Evolutionary conservation across 768 basidiomycete genomes (phyloP), one percentile per base, ranked within the genome.

Genomic region (Tricholoma bakamatsutake): DNA sequence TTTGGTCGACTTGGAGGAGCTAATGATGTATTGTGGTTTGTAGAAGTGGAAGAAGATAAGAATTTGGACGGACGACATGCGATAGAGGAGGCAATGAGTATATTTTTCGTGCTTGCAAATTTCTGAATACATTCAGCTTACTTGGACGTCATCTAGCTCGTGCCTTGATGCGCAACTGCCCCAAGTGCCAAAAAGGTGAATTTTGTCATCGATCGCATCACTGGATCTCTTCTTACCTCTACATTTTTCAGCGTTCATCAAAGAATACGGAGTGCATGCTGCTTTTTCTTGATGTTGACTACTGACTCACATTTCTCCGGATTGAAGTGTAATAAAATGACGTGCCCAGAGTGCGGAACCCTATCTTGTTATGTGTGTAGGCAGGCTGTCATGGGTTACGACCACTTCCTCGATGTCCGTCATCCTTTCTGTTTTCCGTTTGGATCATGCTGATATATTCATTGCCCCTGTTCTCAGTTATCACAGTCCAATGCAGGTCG

Each of bases 21-120:
- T 1, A 37, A 28, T 4, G 11, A 5, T 7, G 30, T 28, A 7
- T 46, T 13, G 12, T 8, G 46, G 5, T 35, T 57, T 59, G 35
- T 62, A 90, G 92, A 96, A 69, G 73, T 80, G 58, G 87, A 89
- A 57, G 80, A 85, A 11, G 91, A 94, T 66, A 82, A 79, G 57
- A 80, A 82, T 49, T 68, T 94, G 13, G 84, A 92, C 68, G 84
- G 80, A 13, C 78, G 85, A 52, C 93, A 95, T 70, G 66, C 77
- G 1, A 76, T 97, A 33, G 94, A 97, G 64, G 94, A 97, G 65
- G 94, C 93, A 3, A 97, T 97, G 94, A 93, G 90, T 89, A 66
- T 8, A 78, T 70, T 31, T 43, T 53, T 5, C 2, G 54, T 52
- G 33, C 7, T 30, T 48, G 4, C 30, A 17, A 4, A 13, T n/a